Percentiles rank a stretch among this genome's conserved stretches.
Conservation (phyloP, 1,284 basidiomycete genomes). For the Cryptococcus hybrid region DNA sequence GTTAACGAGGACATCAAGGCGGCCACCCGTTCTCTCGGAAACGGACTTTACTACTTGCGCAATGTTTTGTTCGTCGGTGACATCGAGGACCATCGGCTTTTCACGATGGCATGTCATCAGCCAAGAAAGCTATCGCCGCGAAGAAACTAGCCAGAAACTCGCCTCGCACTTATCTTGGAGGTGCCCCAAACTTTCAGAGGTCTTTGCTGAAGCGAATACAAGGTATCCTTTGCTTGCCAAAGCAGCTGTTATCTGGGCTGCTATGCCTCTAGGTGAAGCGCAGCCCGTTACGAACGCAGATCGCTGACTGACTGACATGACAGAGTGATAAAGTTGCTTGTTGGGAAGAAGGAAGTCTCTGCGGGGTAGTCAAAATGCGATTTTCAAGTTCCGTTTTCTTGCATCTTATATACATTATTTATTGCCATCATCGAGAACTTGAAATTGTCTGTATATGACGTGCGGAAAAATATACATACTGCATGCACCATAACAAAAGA, state of each 20-base stretch:
- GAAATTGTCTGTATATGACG: too few species aligned
- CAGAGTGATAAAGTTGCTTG: too few species aligned
- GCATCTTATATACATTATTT: too few species aligned
- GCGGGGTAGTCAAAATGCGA: too few species aligned
- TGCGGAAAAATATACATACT: too few species aligned
- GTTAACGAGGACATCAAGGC: constrained; percentile 16
- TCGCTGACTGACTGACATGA: neutral
- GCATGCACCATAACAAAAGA: too few species aligned
- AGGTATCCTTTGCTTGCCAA: constrained; percentile 8
- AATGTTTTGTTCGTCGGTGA: constrained; percentile 6
- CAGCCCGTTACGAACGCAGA: constrained; percentile 18
- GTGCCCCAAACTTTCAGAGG: constrained; percentile 6
- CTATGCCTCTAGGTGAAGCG: constrained; percentile 17
- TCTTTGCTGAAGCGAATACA: constrained; percentile 20
- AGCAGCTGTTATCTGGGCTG: constrained; percentile 8
- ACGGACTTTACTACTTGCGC: constrained; percentile 1
- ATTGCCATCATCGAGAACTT: too few species aligned
- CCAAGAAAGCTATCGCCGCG: too few species aligned
- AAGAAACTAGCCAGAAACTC: too few species aligned
- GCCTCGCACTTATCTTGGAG: constrained; percentile 5
- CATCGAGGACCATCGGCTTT: constrained; percentile 4
- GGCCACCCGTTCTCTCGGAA: constrained; percentile 1
- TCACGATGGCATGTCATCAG: constrained; percentile 5
- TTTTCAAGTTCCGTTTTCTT: too few species aligned
- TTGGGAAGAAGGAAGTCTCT: too few species aligned